Base-by-base conservation (phyloP, 1,139 yeast species). In the Hansenula sp. region DNA sequence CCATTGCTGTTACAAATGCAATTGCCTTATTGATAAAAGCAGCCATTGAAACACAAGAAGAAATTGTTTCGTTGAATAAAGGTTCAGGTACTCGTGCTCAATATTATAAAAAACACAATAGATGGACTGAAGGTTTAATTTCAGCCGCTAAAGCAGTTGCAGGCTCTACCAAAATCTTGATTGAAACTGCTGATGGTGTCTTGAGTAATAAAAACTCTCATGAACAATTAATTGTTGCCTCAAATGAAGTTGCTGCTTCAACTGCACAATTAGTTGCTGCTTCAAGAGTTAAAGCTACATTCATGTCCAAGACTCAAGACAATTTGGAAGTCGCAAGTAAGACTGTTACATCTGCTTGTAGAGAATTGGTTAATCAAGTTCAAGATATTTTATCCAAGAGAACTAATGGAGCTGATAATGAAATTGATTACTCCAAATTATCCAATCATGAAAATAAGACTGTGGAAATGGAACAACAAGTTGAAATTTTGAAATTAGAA, bases 181-280 rank as follows among this genome's bases (percentile, higher is more conserved):
- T 88, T 44, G 79, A 79, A 49, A 84, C 89, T 21, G 95, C 96
- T 0, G 95, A 88, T 63, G 95, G 95, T 18, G 89, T 87, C 16
- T 68, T 88, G 36, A 71, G 75, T 40, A 73, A 75, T 10, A 61
- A 63, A 18, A 81, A 82, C 52, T 70, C 88, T 0, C 89, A 82
- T 44, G 96, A 89, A 58, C 88, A 88, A 62, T 74, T 88, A 46
- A 84, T 88, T 52, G 96, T 88, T 29, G 94, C 96, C 0, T 85
- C 95, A 1, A 87, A 86, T 56, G 95, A 88, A 59, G 96, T 89
- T 19, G 94, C 95, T 1, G 92, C 96, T 0, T 83, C 96, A 0
- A 88, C 96, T 0, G 95, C 95, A 2, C 97, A 88, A 66, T 72
- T 88, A 39, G 96, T 89, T 9, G 92, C 96, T 6, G 95, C 96